Evolutionary conservation across 148 eudicot genomes (phyloP), one percentile per base, ranked within the genome.

Genomic region (Talinum fruticosum): DNA sequence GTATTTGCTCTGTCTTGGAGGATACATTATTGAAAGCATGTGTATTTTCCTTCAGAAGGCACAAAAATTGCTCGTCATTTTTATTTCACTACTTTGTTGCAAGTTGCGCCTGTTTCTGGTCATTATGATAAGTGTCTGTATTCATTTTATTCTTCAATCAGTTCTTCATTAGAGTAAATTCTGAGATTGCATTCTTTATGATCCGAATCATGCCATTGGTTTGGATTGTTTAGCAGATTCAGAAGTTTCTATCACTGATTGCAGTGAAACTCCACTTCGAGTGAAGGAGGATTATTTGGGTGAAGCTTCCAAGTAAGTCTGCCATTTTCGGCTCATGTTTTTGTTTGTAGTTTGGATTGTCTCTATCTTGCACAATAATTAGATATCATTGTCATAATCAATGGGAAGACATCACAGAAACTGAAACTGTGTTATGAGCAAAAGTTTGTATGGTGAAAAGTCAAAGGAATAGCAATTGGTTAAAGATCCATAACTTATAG

Each of bases 281-380:
- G 89, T 78, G 74, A 72, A 76, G 47, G 78, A 72, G 59, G 83
- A 85, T 71, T 79, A 79, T 77, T 67, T 71, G 45, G 84, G 76
- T 62, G 75, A 64, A 76, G 76, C 85, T 85, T 82, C 84, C 79
- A 66, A 86, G 96, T 89, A 84, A 84, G 88, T 67, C 80, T 70
- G 59, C 24, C 34, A 10, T 26, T 62, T 68, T 69, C 32, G 68
- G 78, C 80, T 67, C 53, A n/a, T 61, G 19, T 33, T 57, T 18
- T 62, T 57, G 8, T n/a, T 57, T 41, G 8, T 41, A 41, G 47
- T 41, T 14, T 41, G 47, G n/a, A n/a, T n/a, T 41, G 47, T 14
- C 45, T 41, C 47, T 41, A 14, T 41, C 47, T 41, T 41, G 13
- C 47, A 41, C 7, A 41, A 14, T 41, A 41, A 14, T 0, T 41